phyloP scores from a whole-genome alignment of 805 yeast genomes.

The Cyberlindnera japonica region DNA sequence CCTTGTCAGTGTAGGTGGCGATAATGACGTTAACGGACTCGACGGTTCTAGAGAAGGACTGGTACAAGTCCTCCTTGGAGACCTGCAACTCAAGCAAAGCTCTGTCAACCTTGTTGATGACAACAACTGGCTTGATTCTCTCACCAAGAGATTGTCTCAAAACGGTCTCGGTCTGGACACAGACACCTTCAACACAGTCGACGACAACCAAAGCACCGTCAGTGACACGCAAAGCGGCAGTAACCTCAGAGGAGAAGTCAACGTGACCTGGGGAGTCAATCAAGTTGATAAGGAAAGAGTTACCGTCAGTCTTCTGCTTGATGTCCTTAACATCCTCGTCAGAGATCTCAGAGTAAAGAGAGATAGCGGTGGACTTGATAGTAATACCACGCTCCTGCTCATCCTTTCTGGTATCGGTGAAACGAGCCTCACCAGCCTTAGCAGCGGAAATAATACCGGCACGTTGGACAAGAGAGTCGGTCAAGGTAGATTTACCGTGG shows the following conservation, averaged over 20 bases:
- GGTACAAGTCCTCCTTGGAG: constrained; percentile 98
- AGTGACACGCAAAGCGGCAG: constrained; percentile 99
- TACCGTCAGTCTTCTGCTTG: constrained; percentile 81
- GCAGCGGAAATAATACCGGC: constrained; percentile 99
- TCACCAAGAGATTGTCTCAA: constrained; percentile 98
- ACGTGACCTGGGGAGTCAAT: constrained; percentile 99
- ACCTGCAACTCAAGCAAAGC: constrained; percentile 98
- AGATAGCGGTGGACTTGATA: constrained; percentile 97
- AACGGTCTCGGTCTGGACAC: constrained; percentile 99
- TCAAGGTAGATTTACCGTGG: constrained; percentile 99
- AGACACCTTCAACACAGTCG: constrained; percentile 99
- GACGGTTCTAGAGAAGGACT: constrained; percentile 96
- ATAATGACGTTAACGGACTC: constrained; percentile 99
- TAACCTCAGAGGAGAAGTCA: constrained; percentile 99
- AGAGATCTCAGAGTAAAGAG: constrained; percentile 83
- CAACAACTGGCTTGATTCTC: constrained; percentile 98
- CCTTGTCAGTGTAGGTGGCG: constrained; percentile 88
- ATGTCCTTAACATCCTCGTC: constrained; percentile 89
- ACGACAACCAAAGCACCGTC: constrained; percentile 99
- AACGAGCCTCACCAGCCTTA: constrained; percentile 99
- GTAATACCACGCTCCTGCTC: constrained; percentile 99
- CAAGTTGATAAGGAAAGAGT: constrained; percentile 94
- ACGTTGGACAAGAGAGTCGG: constrained; percentile 98
- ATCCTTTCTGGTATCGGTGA: constrained; percentile 99
- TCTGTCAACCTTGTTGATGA: constrained; percentile 99